Conservation (phyloP, 495 filamentous ascomycete genomes). For the Xylaria intraflava region DNA sequence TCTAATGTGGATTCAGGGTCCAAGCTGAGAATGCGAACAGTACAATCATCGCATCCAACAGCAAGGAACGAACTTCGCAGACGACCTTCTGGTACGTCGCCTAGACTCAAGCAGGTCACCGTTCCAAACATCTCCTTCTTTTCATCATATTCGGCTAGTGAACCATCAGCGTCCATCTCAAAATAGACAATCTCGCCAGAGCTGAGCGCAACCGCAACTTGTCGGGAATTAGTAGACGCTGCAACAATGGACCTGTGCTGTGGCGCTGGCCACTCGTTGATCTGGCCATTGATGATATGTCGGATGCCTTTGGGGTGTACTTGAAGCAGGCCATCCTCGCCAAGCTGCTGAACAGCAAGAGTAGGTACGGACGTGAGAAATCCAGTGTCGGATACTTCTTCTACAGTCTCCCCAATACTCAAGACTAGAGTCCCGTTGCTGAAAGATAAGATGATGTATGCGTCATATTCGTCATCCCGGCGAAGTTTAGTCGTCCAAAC, state of each 20-base stretch:
- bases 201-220: conserved; percentile 88
- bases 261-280: conserved; percentile 92
- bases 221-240: conserved; percentile 87
- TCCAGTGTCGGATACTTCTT: conserved; percentile 87
- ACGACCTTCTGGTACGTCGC: conserved; percentile 86
- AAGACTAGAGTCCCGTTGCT: conserved; percentile 72
- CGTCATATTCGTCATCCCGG: conserved; percentile 77
- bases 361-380: conserved; percentile 84
- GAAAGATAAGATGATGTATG: conserved; percentile 63
- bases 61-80: conserved; percentile 82
- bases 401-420: conserved; percentile 92
- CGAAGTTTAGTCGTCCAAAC: conserved; percentile 94
- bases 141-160: conserved; percentile 89
- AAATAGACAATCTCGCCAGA: conserved; percentile 97
- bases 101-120: conserved; percentile 85
- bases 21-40: conserved; percentile 83
- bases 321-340: conserved; percentile 87
- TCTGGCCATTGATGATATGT: conserved; percentile 74
- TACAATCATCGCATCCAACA: conserved; percentile 94
- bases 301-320: conserved; percentile 93
- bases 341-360: conserved; percentile 86
- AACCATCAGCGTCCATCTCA: conserved; percentile 88
- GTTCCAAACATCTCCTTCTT: conserved; percentile 94
- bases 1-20: conserved; percentile 86
- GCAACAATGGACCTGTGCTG: conserved; percentile 92